phyloP scores from a whole-genome alignment of 2,329 filamentous ascomycete genomes.

The Nothopassalora personata region DNA sequence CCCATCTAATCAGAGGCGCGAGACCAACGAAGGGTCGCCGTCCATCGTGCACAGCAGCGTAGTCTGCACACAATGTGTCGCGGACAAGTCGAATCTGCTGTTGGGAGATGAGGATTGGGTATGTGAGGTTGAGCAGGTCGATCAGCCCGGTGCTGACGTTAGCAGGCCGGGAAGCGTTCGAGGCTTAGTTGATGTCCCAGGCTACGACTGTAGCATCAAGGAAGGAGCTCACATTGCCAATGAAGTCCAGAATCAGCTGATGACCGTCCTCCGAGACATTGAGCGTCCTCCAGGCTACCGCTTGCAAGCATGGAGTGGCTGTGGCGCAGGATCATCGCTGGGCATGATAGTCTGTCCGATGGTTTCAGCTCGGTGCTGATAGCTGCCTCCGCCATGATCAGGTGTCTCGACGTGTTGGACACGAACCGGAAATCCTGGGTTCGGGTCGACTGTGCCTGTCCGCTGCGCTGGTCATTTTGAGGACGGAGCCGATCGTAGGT shows the following conservation, averaged over 20 bases:
- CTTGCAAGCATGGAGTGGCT: too few relatives aligned
- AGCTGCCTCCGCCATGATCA: too few relatives aligned
- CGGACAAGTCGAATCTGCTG: constrained; percentile 44
- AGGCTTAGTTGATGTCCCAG: constrained; percentile 36
- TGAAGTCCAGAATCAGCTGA: constrained; percentile 39
- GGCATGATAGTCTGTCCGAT: too few relatives aligned
- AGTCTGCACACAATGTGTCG: constrained; percentile 48
- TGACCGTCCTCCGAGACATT: constrained; percentile 39
- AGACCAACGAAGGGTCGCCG: constrained; percentile 48
- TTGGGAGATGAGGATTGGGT: constrained; percentile 45
- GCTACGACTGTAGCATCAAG: constrained; percentile 36
- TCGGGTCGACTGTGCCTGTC: too few relatives aligned
- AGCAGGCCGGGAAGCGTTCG: constrained; percentile 32
- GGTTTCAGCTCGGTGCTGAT: too few relatives aligned
- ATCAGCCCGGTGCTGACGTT: constrained; percentile 30
- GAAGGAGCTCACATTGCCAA: constrained; percentile 41
- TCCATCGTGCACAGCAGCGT: constrained; percentile 43
- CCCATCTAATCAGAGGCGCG: constrained; percentile 45
- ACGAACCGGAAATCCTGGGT: too few relatives aligned
- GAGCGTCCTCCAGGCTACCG: constrained; percentile 26
- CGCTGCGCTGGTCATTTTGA: too few relatives aligned
- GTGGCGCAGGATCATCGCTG: too few relatives aligned
- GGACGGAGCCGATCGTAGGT: too few relatives aligned
- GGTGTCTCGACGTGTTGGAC: too few relatives aligned
- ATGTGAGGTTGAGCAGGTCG: constrained; percentile 41